Base-by-base conservation (phyloP, 345 rosid species). In the Populus simonii region DNA sequence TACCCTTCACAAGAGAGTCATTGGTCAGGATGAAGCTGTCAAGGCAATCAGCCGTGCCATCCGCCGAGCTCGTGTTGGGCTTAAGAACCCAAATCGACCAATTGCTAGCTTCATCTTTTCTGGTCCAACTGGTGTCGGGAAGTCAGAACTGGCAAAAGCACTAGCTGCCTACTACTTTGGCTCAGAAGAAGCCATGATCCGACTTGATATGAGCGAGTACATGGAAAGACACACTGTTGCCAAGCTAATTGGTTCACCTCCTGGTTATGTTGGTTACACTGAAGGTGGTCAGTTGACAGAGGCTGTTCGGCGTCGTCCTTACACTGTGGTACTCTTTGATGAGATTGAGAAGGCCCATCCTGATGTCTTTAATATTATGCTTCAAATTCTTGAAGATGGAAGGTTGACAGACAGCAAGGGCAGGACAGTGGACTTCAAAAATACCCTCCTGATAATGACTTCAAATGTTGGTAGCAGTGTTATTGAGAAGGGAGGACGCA, bases 311-410 rank as follows among this genome's bases (percentile, higher is more conserved):
- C 97, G 98, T 33, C 92, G 97, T 63, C 99, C 98, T 1, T 94
- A 94, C 80, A 91, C 94, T 2, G 97, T 96, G 0, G 97, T 96
- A 18, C 92, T 96, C 68, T 94, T 94, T 71, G 99, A 96, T 35
- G 99, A 96, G 88, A 94, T 96, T 4, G 99, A 96, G 81, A 96
- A 96, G 83, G 99, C 99, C 27, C 98, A 96, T 78, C 97, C 99
- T 0, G 99, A 96, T 82, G 99, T 96, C 76, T 96, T 96, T 84
- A 94, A 96, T 89, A 92, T 94, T 94, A 94, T 96, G 98, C 99
- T 96, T 87, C 99, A 96, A 75, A 93, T 96, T 76, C 93, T 96
- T 0, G 99, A 96, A 88, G 99, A 96, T 49, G 98, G 99, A 53
- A 89, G 99, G 85, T 77, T 96, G 79, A 96, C 98, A 0, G 99